phyloP scores from a whole-genome alignment of 163 green algal genomes.

The Smithsoniella earleae region DNA sequence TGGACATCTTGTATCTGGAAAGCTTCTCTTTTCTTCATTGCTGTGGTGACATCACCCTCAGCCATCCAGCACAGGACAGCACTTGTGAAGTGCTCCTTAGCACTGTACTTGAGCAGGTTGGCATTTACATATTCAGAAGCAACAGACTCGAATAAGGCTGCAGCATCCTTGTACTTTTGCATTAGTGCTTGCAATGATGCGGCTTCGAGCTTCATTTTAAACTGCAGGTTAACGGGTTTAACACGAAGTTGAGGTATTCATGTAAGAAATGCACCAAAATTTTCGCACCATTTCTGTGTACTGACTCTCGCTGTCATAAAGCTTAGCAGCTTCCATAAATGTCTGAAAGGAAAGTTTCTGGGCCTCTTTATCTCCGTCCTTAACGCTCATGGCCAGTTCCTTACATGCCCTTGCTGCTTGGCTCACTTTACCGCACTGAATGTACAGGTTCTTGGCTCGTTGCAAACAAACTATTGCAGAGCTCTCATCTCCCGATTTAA shows the following conservation, averaged over 20 bases:
- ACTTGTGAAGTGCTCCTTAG: constrained; percentile 23
- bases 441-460: constrained; percentile 10
- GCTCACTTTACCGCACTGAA: constrained; percentile 19
- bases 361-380: constrained; percentile 21
- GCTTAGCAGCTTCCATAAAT: constrained; percentile 27
- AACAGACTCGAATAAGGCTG: constrained; percentile 22
- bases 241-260: no score
- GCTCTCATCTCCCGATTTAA: constrained; percentile 1
- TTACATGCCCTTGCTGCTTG: constrained; percentile 26
- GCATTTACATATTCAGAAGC: constrained; percentile 27
- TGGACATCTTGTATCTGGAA: constrained; percentile 4
- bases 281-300: constrained; percentile 30
- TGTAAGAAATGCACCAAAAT: neutral
- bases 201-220: constrained; percentile 29
- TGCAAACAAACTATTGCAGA: constrained; percentile 17
- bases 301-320: constrained; percentile 29
- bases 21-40: constrained; percentile 27
- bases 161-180: constrained; percentile 12
- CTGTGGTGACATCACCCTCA: constrained; percentile 19
- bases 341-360: constrained; percentile 10
- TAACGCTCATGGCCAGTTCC: constrained; percentile 12
- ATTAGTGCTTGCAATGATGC: constrained; percentile 4
- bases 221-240: neutral
- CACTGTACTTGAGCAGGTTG: constrained; percentile 29
- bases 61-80: constrained; percentile 20